These are phyloP conservation scores for Cyamopsis tetragonoloba DNA, from an alignment of 306 rosid genomes.

Conservation along the genomic window DNA sequence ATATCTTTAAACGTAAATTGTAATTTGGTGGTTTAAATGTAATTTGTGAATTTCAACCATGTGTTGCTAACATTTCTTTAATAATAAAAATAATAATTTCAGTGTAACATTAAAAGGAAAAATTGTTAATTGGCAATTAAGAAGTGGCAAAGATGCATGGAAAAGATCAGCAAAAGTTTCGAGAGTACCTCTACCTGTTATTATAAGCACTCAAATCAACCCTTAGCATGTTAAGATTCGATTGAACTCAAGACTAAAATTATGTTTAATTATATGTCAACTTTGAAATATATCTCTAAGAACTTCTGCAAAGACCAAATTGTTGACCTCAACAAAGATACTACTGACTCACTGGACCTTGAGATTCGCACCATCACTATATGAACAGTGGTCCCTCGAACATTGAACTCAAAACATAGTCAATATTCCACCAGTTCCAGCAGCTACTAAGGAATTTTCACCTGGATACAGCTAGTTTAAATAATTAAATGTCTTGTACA, in stretches of 20 bases:
- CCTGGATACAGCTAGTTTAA: background rate
- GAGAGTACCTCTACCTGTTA: background rate
- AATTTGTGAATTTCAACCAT: too few relatives aligned
- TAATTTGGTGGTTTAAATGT: too few relatives aligned
- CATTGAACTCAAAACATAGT: background rate
- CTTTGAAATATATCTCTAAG: background rate
- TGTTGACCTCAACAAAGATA: background rate
- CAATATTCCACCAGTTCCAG: background rate
- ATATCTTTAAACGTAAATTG: too few relatives aligned
- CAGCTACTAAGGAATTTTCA: background rate
- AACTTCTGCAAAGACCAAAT: background rate
- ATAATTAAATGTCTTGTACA: background rate
- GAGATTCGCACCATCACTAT: background rate
- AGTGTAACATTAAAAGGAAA: too few relatives aligned
- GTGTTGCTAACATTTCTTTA: too few relatives aligned
- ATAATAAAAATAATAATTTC: too few relatives aligned
- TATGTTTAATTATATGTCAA: background rate
- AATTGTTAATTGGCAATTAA: too few relatives aligned
- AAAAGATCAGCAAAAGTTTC: background rate
- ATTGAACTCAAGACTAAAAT: too few relatives aligned
- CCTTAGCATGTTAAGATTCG: background rate
- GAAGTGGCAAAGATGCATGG: background rate
- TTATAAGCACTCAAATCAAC: background rate
- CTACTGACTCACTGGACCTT: background rate
- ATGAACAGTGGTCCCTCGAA: background rate